Conservation (phyloP, 768 basidiomycete species). For the Suillus alpinus region DNA sequence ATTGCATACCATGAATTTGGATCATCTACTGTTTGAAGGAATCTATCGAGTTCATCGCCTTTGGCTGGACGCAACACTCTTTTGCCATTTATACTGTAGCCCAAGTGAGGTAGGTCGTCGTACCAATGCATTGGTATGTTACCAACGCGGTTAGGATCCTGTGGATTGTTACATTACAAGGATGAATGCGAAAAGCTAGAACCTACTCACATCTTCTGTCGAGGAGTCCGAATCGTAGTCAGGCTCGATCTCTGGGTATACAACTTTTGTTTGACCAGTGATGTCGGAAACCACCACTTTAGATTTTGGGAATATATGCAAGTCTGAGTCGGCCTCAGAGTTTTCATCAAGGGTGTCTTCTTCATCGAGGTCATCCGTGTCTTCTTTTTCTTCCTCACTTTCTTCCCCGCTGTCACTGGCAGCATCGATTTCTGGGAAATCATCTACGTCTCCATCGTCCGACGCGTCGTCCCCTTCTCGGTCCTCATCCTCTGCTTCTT, state of each 20-base stretch:
- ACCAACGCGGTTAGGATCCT: conserved; percentile 95
- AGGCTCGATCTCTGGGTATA: conserved; percentile 87
- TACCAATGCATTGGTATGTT: conserved; percentile 98
- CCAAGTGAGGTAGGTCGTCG: conserved; percentile 98
- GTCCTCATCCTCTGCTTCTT: conserved; percentile 45
- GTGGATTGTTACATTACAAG: conserved; percentile 13
- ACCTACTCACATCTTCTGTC: conserved; percentile 76
- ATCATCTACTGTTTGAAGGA: conserved; percentile 90
- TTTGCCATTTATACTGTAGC: conserved; percentile 94
- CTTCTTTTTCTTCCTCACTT: conserved; percentile 34
- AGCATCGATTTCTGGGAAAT: conserved; percentile 68
- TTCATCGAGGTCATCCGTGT: conserved; percentile 35
- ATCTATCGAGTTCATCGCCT: conserved; percentile 97
- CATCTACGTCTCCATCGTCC: conserved; percentile 62
- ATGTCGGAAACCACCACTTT: conserved; percentile 74
- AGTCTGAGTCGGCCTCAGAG: conserved; percentile 40
- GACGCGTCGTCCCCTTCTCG: conserved; percentile 37
- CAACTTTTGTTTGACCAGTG: conserved; percentile 79
- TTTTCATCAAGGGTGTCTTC: conserved; percentile 31
- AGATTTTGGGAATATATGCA: conserved; percentile 58
- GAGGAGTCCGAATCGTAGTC: conserved; percentile 91
- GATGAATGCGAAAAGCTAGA: background rate
- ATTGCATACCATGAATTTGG: conserved; percentile 74
- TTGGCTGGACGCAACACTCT: conserved; percentile 90
- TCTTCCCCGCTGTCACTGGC: conserved; percentile 41